Evolutionary conservation across 2,329 filamentous ascomycete species (phyloP).

Genomic region (Verticillium longisporum): DNA sequence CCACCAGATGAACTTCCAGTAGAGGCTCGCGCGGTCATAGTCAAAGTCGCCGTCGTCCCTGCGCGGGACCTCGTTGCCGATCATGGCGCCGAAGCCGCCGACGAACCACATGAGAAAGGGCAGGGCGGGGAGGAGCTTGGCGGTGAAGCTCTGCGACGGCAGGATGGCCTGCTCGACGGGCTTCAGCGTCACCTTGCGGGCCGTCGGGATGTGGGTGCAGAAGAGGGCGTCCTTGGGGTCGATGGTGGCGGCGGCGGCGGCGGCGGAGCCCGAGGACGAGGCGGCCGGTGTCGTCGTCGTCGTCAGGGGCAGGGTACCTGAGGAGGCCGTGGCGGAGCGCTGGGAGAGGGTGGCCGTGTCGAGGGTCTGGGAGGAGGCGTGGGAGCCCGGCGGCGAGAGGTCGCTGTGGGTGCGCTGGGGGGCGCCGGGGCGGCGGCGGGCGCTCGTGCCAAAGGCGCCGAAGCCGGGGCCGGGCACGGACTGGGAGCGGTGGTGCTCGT

Average conservation of each 20-base stretch:
- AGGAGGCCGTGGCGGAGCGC: constrained; percentile 23
- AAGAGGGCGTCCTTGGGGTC: constrained; percentile 25
- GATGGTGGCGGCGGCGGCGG: constrained; percentile 33
- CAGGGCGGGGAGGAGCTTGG: constrained; percentile 57
- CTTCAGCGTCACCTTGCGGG: constrained; percentile 57
- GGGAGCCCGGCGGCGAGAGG: constrained; percentile 36
- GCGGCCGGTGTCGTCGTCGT: background rate
- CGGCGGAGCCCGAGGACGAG: constrained; percentile 24
- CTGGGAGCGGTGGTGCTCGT: constrained; percentile 23
- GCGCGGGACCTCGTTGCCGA: constrained; percentile 68
- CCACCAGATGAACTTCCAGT: constrained; percentile 62
- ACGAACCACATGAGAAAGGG: constrained; percentile 69
- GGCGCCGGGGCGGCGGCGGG: constrained; percentile 15
- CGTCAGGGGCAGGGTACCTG: background rate
- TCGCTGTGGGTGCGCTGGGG: constrained; percentile 25
- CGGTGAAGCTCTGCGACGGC: constrained; percentile 58
- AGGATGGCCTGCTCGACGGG: constrained; percentile 65
- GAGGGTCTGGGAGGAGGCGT: constrained; percentile 47
- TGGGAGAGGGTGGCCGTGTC: constrained; percentile 46
- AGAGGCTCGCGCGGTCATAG: constrained; percentile 58
- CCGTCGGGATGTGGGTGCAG: constrained; percentile 59
- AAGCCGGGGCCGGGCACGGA: constrained; percentile 23
- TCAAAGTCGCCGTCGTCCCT: constrained; percentile 73
- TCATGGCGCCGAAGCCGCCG: constrained; percentile 62
- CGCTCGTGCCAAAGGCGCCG: constrained; percentile 15